A percentile compares a stretch with the other conserved stretches of the same genome.
Evolutionary conservation across 345 rosid genomes (phyloP).

Genomic region (Cardamine chenopodiifolia): DNA sequence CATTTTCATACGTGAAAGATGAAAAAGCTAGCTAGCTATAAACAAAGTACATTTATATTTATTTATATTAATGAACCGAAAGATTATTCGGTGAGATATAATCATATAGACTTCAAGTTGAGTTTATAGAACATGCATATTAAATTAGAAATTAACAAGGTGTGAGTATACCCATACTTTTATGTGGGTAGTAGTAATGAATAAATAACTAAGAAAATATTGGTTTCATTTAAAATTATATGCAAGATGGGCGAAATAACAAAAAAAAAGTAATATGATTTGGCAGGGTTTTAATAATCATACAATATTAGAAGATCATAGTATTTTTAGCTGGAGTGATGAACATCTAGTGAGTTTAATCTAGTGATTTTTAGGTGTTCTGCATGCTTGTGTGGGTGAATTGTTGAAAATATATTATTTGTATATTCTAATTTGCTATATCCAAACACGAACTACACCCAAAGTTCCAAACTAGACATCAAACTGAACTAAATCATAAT

Average conservation of each 20-base stretch:
- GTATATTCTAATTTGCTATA: background rate
- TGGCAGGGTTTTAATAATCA: background rate
- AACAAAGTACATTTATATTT: background rate
- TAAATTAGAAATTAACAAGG: constrained; percentile 19
- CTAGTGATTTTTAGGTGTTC: background rate
- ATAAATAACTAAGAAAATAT: background rate
- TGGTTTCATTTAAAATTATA: background rate
- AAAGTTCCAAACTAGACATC: background rate
- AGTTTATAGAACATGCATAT: constrained; percentile 28
- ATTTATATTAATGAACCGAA: background rate
- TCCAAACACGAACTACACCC: background rate
- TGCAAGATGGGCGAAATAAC: constrained; percentile 19
- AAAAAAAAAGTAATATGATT: background rate
- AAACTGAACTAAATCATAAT: background rate
- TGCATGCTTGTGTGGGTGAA: background rate
- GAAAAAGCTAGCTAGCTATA: background rate
- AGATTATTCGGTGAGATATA: background rate
- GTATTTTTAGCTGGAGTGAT: background rate
- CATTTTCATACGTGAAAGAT: background rate
- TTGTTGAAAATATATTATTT: background rate
- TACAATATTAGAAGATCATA: background rate
- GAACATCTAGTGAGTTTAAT: background rate
- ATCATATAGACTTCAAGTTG: constrained; percentile 16
- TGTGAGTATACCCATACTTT: constrained; percentile 32
- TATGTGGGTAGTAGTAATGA: constrained; percentile 31